Base-by-base conservation (phyloP, 2,329 filamentous ascomycete species). In the Uncinocarpus reesii region DNA sequence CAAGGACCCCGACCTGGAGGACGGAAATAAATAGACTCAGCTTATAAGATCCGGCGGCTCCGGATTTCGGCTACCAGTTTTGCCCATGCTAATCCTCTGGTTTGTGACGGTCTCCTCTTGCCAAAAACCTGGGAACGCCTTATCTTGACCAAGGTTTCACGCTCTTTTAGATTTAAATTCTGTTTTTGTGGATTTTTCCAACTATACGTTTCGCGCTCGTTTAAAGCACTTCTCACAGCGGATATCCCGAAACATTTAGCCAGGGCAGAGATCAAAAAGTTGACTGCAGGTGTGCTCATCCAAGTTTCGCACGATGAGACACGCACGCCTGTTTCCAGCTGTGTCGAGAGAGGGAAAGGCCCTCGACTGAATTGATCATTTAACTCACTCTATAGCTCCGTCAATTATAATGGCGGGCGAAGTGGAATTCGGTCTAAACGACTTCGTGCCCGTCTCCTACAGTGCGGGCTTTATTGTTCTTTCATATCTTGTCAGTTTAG, bases 401-500 rank as follows among this genome's bases (percentile, higher is more conserved):
- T 7, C 20, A 5, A 11, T 23, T 6, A 29, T n/a, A 42, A 48
- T 42, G 37, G 29, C 37, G 21, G n/a, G 7, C 23, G 36, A 42
- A 29, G n/a, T 29, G 20, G 35, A 47, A 28, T 18, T 38, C 13
- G 34, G 34, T 15, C 20, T 29, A 31, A 41, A 47, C 10, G 45
- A 47, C 26, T 11, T 34, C n/a, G 45, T 41, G 5, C 26, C 45
- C 7, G 36, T 47, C 2, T 52, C 50, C 4, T 80, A 75, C 63
- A 70, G 73, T 53, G 66, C 73, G 3, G 78, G 79, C 32, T 83
- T 85, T 57, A 75, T 90, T 10, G 73, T 81, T 20, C 72, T 86
- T 7, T 83, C 80, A 1, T 83, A 78, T 57, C 66, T 83, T 36
- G 73, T 82, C 55, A 92, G 86, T 60, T 79, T 84, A 53, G 71